Conservation (phyloP, 2,329 filamentous ascomycete genomes). For the Diplodia scrobiculata region DNA sequence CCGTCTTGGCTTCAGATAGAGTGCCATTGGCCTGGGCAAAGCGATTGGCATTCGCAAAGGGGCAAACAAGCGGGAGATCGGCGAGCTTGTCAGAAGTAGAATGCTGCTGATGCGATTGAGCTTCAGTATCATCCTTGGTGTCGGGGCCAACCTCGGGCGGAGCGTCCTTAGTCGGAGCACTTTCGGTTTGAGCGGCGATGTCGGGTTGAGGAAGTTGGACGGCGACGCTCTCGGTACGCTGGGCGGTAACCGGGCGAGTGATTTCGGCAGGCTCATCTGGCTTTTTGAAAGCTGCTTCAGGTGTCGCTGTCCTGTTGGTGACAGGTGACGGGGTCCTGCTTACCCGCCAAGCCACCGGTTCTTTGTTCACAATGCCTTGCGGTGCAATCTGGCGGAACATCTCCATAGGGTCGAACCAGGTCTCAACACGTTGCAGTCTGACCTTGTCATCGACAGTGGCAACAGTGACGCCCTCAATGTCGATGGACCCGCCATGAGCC, state of each 20-base stretch:
- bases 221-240: neutral
- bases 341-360: constrained; percentile 44
- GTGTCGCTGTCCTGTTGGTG: constrained; percentile 33
- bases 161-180: neutral
- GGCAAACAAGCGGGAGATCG: constrained; percentile 12
- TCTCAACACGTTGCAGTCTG: constrained; percentile 61
- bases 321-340: constrained; percentile 17
- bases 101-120: neutral
- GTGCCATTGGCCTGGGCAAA: neutral
- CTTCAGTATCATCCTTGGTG: neutral
- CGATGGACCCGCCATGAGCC: constrained; percentile 62
- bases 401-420: constrained; percentile 66
- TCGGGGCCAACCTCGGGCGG: neutral
- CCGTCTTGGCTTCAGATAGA: constrained; percentile 13
- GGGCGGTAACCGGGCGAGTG: neutral
- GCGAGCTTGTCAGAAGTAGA: neutral
- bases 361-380: constrained; percentile 52
- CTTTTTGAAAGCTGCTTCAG: constrained; percentile 1
- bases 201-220: neutral
- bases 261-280: neutral
- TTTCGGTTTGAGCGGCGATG: neutral
- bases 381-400: constrained; percentile 68
- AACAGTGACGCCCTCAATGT: constrained; percentile 65
- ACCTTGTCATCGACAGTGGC: constrained; percentile 64
- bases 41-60: neutral